A percentile compares a stretch with the other conserved stretches of the same genome.
These are phyloP conservation scores for Daldinia loculata DNA, from an alignment of 495 filamentous ascomycete species.

Conservation along the genomic window DNA sequence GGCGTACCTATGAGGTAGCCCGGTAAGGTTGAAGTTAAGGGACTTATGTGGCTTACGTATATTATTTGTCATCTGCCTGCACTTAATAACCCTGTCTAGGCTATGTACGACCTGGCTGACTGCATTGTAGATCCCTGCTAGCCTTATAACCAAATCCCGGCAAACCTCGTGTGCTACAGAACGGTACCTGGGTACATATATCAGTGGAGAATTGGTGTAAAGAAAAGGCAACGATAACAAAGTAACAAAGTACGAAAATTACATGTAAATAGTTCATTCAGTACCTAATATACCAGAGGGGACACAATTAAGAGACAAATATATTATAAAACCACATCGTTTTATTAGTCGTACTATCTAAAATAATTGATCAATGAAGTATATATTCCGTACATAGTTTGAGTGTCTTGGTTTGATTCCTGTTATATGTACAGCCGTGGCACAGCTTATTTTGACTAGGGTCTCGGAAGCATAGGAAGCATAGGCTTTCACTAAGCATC, in stretches of 20 bases:
- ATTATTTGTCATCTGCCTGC: not conserved
- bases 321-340: too few species aligned
- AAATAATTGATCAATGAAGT: too few species aligned
- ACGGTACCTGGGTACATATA: not conserved
- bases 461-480: not conserved
- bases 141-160: not conserved
- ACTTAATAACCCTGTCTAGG: not conserved
- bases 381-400: too few species aligned
- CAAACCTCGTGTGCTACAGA: not conserved
- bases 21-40: not conserved
- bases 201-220: too few species aligned
- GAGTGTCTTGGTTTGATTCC: too few species aligned
- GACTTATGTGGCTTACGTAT: not conserved
- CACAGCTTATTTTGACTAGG: not conserved
- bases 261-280: too few species aligned
- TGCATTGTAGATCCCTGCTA: not conserved
- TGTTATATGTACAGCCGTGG: too few species aligned
- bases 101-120: not conserved
- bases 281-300: too few species aligned
- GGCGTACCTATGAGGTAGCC: not conserved
- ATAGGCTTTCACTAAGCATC: not conserved
- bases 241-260: too few species aligned
- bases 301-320: too few species aligned
- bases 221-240: too few species aligned
- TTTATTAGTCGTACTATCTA: too few species aligned